Evolutionary conservation across 2,329 filamentous ascomycete genomes (phyloP), one percentile per base, ranked within the genome.

Genomic region (Calonectria pauciramosa): DNA sequence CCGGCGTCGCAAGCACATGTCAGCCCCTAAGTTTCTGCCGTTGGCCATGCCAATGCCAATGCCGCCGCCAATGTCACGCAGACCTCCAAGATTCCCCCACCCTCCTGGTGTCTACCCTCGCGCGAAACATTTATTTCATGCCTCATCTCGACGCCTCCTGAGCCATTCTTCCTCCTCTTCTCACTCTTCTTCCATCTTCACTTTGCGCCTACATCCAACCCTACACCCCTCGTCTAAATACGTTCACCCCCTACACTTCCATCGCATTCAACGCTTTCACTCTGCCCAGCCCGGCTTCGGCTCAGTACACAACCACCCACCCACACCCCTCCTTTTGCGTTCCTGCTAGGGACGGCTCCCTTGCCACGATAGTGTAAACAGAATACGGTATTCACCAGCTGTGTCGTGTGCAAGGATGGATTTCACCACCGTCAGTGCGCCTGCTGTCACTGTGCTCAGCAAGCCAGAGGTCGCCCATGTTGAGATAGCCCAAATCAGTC

Each of bases 381-480:
- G 71, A 65, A 75, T 63, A 76, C 71, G 65, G 51, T 69, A 28
- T 23, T 64, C 52, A 28, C 44, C 52, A 52, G 76, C 44, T 59
- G 74, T 59, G 71, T 77, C 77, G 78, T 79, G 78, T 71, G 77
- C 79, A 80, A 80, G 79, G 73, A 80, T 80, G 79, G 77, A 79
- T 59, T 79, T 78, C 52, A 74, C 77, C 74, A 76, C 77, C 47
- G 30, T 60, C 51, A 69, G 74, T 66, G 65, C 65, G 23, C 51
- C 72, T 14, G 67, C 69, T 63, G 56, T 41, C 32, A 30, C 77
- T 5, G 71, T 70, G 54, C 67, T 69, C 23, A 60, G 54, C 38
- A 79, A 75, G 20, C 69, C 71, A 20, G 74, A 79, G 26, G 70
- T 75, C 49, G 44, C 65, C 71, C 71, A 68, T 56, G 30, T 70